phyloP scores from a whole-genome alignment of 768 basidiomycete species.

The Saitozyma sp. region DNA sequence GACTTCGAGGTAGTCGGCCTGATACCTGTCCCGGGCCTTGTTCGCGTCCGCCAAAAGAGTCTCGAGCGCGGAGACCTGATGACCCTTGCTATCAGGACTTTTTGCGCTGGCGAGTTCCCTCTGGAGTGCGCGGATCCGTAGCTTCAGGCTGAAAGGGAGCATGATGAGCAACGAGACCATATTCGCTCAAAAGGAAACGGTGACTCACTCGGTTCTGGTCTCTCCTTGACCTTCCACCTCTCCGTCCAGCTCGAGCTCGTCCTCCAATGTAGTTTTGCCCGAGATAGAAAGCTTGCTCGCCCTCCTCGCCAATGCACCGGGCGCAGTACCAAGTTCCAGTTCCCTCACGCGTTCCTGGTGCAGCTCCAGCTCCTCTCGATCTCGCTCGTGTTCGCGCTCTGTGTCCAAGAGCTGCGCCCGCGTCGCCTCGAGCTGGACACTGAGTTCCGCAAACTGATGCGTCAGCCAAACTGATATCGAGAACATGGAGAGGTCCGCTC shows the following conservation, averaged over 20 bases:
- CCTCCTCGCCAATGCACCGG: conserved; percentile 34
- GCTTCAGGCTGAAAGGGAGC: conserved; percentile 60
- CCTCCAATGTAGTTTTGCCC: conserved; percentile 64
- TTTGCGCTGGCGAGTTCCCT: conserved; percentile 65
- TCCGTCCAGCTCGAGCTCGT: conserved; percentile 76
- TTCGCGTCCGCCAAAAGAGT: too few relatives aligned
- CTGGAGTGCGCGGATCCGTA: conserved; percentile 77
- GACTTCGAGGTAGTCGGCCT: conserved; percentile 77
- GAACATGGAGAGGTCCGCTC: not conserved
- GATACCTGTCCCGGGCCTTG: conserved; percentile 73
- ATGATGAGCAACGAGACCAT: not conserved
- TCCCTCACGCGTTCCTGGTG: conserved; percentile 90
- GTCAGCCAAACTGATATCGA: not conserved
- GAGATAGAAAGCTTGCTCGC: not conserved
- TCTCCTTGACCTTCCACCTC: conserved; percentile 66
- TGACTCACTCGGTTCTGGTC: conserved; percentile 63
- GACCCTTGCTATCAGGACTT: too few relatives aligned
- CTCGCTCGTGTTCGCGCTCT: conserved; percentile 65
- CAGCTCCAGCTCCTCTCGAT: conserved; percentile 79
- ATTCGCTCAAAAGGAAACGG: not conserved
- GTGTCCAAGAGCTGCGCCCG: conserved; percentile 19
- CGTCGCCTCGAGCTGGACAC: conserved; percentile 64
- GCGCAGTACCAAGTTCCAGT: conserved; percentile 62
- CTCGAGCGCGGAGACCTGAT: too few relatives aligned
- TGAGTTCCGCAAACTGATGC: conserved; percentile 66